Percentiles rank a stretch among this genome's conserved stretches.
Conservation (phyloP, 2,329 filamentous ascomycete genomes). For the Parafenestella ontariensis region DNA sequence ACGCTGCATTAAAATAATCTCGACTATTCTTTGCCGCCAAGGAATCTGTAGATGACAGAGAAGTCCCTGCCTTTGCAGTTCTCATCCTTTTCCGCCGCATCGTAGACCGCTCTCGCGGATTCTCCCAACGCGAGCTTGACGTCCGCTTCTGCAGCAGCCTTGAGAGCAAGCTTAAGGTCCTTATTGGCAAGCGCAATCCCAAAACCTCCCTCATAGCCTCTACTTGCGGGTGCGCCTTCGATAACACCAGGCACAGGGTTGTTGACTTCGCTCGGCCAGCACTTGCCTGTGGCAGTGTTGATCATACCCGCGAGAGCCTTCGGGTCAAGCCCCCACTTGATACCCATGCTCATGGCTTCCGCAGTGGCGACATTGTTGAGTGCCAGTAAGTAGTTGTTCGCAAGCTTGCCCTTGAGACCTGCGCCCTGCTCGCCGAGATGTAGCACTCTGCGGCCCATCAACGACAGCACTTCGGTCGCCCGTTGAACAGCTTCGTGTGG, state of each 20-base stretch:
- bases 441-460: slow-evolving; percentile 86
- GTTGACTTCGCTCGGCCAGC: slow-evolving; percentile 96
- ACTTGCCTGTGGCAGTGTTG: slow-evolving; percentile 91
- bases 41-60: slow-evolving; percentile 58
- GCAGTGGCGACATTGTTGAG: slow-evolving; percentile 84
- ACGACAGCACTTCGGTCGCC: slow-evolving; percentile 72
- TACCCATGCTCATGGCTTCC: slow-evolving; percentile 71
- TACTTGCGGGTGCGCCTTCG: slow-evolving; percentile 73
- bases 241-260: slow-evolving; percentile 91
- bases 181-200: slow-evolving; percentile 59
- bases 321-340: slow-evolving; percentile 68
- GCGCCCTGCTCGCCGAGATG: slow-evolving; percentile 86
- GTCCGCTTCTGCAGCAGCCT: slow-evolving; percentile 53
- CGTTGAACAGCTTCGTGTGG: slow-evolving; percentile 66
- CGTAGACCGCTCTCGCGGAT: slow-evolving; percentile 55
- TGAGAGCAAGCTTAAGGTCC: slow-evolving; percentile 57
- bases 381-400: slow-evolving; percentile 95
- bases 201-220: slow-evolving; percentile 68
- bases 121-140: slow-evolving; percentile 56
- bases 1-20: neutral
- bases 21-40: slow-evolving; percentile 55
- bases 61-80: slow-evolving; percentile 59
- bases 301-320: slow-evolving; percentile 81
- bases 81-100: slow-evolving; percentile 52
- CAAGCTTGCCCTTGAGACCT: slow-evolving; percentile 89